These are phyloP conservation scores for Russula olivacea DNA, from an alignment of 768 basidiomycete species.

Conservation along the genomic window DNA sequence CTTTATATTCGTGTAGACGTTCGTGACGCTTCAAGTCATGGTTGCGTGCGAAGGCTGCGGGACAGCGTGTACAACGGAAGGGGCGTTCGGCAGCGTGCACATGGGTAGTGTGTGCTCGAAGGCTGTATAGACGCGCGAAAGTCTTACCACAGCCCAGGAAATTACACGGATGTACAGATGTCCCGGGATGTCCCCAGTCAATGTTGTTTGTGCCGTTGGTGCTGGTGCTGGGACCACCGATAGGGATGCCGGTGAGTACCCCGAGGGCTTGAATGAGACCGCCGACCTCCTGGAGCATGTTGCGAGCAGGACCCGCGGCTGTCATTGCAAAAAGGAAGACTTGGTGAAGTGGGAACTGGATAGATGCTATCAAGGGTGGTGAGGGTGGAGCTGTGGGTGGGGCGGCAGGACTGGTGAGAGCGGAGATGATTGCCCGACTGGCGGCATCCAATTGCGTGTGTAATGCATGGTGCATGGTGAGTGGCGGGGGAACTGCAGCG, in stretches of 20 bases:
- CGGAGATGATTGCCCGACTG: conserved; percentile 48
- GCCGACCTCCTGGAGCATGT: conserved; percentile 64
- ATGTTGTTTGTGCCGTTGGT: not conserved
- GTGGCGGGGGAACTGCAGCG: conserved; percentile 3
- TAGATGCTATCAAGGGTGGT: conserved; percentile 56
- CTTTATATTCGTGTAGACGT: conserved; percentile 64
- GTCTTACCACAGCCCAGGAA: conserved; percentile 57
- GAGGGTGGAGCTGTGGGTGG: conserved; percentile 37
- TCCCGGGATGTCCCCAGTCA: conserved; percentile 40
- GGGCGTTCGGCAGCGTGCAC: conserved; percentile 61
- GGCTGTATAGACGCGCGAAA: conserved; percentile 61
- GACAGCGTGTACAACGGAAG: conserved; percentile 56
- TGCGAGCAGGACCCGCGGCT: conserved; percentile 44
- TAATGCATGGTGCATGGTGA: conserved; percentile 37
- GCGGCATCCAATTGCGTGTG: conserved; percentile 56
- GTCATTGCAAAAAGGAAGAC: conserved; percentile 75
- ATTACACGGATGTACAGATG: conserved; percentile 79
- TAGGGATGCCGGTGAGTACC: conserved; percentile 71
- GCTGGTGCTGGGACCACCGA: conserved; percentile 34
- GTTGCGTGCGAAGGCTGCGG: conserved; percentile 71
- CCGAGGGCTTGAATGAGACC: conserved; percentile 81
- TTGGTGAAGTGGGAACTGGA: conserved; percentile 68
- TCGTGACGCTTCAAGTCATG: conserved; percentile 78
- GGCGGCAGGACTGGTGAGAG: conserved; percentile 32
- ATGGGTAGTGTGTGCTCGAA: conserved; percentile 62